Evolutionary conservation across 768 basidiomycete species (phyloP).

Genomic region (Leccinum sublutescens): DNA sequence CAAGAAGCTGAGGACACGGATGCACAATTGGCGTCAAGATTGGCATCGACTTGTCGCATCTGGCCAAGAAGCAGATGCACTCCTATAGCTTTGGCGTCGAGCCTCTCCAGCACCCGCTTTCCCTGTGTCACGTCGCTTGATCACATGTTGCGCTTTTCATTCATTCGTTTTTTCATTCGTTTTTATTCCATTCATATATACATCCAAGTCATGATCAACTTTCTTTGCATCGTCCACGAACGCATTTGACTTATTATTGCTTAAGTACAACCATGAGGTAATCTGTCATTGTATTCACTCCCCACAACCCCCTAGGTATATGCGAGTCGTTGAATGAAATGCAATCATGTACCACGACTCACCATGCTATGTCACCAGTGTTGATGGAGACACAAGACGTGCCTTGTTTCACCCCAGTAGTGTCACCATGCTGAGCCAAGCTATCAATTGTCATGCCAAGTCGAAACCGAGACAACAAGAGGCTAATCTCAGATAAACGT

Average conservation of each 20-base stretch:
- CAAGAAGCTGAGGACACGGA: constrained; percentile 66
- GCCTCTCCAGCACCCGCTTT: neutral
- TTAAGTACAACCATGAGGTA: constrained; percentile 21
- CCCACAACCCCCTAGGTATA: constrained; percentile 11
- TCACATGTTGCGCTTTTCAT: constrained; percentile 1
- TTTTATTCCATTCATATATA: constrained; percentile 27
- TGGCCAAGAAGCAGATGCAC: constrained; percentile 59
- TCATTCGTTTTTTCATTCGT: neutral
- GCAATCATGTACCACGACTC: constrained; percentile 1
- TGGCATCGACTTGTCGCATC: constrained; percentile 71
- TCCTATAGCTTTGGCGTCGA: constrained; percentile 42
- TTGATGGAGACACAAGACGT: neutral
- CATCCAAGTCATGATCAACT: constrained; percentile 17
- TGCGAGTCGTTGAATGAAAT: constrained; percentile 13
- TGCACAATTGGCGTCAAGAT: constrained; percentile 74
- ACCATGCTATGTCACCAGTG: neutral
- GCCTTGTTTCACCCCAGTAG: neutral
- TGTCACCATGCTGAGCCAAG: neutral
- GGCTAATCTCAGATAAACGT: too few relatives aligned
- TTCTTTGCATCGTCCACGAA: constrained; percentile 17
- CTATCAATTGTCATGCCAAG: neutral
- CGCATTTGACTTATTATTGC: constrained; percentile 21
- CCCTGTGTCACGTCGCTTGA: constrained; percentile 5
- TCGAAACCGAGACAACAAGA: neutral
- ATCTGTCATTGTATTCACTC: constrained; percentile 25